Percentiles rank a stretch among this genome's conserved stretches.
phyloP scores from a whole-genome alignment of 345 rosid genomes.

The Rhodamnia argentea region DNA sequence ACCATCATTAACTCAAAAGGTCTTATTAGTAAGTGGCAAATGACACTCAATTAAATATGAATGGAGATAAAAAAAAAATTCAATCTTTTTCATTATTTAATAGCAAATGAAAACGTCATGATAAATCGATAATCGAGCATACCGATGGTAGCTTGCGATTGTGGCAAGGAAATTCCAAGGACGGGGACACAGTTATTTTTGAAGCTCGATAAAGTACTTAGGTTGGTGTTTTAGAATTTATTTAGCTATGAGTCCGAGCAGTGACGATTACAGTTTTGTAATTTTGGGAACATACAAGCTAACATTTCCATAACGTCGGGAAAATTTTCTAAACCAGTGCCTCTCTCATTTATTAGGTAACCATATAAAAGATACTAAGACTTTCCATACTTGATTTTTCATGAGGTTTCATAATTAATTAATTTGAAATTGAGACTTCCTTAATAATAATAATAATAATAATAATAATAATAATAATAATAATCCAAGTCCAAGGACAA shows the following conservation, averaged over 20 bases:
- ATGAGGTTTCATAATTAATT: not conserved
- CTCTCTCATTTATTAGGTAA: not conserved
- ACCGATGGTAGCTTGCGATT: not conserved
- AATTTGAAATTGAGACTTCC: not conserved
- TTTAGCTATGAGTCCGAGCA: not conserved
- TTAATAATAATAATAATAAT: not conserved
- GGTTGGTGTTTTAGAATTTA: not conserved
- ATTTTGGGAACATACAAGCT: not conserved
- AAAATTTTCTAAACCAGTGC: not conserved
- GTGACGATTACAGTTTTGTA: not conserved
- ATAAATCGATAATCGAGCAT: not conserved
- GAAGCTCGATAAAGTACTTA: not conserved
- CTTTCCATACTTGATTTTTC: not conserved
- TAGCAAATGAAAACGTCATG: not conserved
- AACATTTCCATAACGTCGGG: not conserved
- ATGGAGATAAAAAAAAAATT: not conserved
- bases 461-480: not conserved
- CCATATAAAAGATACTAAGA: not conserved
- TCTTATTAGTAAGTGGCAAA: not conserved
- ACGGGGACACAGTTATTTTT: not conserved
- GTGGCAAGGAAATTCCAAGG: not conserved
- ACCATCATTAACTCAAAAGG: not conserved
- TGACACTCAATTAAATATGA: not conserved
- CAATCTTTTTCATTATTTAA: not conserved
- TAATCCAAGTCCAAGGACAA: not conserved